A percentile compares a stretch with the other conserved stretches of the same genome.
Conservation (phyloP, 2,329 filamentous ascomycete species). For the Byssothecium circinans region DNA sequence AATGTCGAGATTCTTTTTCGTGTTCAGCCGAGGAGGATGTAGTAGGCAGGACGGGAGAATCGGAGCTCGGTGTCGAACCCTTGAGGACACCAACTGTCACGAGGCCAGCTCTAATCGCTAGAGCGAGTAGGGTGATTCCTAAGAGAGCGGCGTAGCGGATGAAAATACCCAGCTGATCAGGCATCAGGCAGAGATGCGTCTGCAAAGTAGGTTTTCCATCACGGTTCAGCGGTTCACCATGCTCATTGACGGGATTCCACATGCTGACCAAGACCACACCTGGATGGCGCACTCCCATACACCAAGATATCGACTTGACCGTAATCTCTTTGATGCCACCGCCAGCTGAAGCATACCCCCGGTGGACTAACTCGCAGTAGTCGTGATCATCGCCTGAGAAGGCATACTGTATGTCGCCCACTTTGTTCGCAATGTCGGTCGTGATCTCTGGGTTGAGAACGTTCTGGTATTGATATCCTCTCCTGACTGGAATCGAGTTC, state of each 20-base stretch:
- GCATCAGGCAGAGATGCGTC: conserved; percentile 86
- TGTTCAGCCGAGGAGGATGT: conserved; percentile 27
- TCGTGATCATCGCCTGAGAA: conserved; percentile 98
- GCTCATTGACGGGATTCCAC: conserved; percentile 81
- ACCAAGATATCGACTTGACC: conserved; percentile 93
- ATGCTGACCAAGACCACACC: conserved; percentile 87
- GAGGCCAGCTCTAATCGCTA: conserved; percentile 50
- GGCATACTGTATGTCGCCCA: conserved; percentile 80
- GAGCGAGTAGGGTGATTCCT: conserved; percentile 52
- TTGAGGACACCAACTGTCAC: conserved; percentile 30
- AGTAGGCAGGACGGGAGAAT: conserved; percentile 30
- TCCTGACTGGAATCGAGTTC: conserved; percentile 75
- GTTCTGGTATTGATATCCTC: conserved; percentile 96
- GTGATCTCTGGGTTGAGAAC: conserved; percentile 80
- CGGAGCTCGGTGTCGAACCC: conserved; percentile 2
- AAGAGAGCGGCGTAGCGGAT: conserved; percentile 73
- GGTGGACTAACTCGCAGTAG: conserved; percentile 88
- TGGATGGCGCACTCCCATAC: conserved; percentile 88
- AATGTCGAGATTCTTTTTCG: conserved; percentile 25
- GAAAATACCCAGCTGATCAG: conserved; percentile 83
- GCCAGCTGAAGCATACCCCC: conserved; percentile 62
- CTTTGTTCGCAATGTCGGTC: conserved; percentile 70
- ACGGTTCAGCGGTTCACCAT: conserved; percentile 34
- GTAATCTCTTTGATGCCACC: conserved; percentile 74
- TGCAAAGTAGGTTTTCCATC: conserved; percentile 67